These are phyloP conservation scores for Gilbertella persicaria DNA, from an alignment of 371 early-diverging fungal genomes.

Conservation along the genomic window DNA sequence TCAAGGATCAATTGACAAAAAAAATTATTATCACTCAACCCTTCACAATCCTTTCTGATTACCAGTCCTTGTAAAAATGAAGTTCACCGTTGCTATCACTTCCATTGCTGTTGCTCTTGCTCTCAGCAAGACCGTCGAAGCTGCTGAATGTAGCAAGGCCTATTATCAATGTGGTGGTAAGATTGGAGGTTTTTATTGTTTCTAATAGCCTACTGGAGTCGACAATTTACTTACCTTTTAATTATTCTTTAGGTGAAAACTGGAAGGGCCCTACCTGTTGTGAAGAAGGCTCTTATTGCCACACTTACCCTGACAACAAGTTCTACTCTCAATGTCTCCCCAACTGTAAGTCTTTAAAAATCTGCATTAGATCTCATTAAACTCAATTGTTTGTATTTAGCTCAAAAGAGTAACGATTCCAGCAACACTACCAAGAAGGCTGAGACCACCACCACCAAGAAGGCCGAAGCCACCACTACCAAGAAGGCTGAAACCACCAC, in stretches of 20 bases:
- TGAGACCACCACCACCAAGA: conserved; percentile 19
- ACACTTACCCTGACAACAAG: conserved; percentile 6
- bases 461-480: conserved; percentile 10
- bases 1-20: too few species aligned
- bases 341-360: not conserved
- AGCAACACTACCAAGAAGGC: conserved; percentile 2
- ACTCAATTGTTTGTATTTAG: too few species aligned
- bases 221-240: not conserved
- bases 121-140: conserved; percentile 1
- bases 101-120: not conserved
- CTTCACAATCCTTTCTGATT: not conserved
- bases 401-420: too few species aligned
- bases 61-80: not conserved
- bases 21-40: too few species aligned
- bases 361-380: too few species aligned
- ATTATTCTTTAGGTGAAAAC: conserved; percentile 15
- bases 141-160: conserved; percentile 12
- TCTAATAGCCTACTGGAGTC: too few species aligned
- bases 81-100: not conserved
- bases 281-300: conserved; percentile 25
- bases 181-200: not conserved
- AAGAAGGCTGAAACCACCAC: conserved; percentile 7
- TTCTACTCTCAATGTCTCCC: conserved; percentile 36
- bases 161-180: conserved; percentile 37
- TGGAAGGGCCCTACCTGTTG: conserved; percentile 33